phyloP scores from a whole-genome alignment of 2,329 filamentous ascomycete species.

The Colletotrichum cordylinicola region DNA sequence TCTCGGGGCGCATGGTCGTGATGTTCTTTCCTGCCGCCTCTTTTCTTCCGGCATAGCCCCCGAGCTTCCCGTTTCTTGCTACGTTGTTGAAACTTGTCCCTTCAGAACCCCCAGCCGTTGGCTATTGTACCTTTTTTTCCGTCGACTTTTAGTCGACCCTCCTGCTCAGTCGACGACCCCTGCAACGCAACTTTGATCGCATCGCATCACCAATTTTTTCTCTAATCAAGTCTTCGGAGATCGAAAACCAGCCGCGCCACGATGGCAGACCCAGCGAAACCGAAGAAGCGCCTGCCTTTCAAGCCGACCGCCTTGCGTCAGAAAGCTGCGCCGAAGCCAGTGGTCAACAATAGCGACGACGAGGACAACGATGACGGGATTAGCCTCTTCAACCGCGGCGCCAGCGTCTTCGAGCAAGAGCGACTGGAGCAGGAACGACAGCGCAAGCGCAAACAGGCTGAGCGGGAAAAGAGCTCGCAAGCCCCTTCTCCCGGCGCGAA shows the following conservation, averaged over 20 bases:
- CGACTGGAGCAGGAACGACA: conserved; percentile 38
- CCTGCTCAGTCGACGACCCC: neutral
- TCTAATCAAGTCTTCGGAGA: neutral
- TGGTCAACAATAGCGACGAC: conserved; percentile 19
- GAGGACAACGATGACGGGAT: conserved; percentile 44
- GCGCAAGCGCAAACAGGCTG: conserved; percentile 19
- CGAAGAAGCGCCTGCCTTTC: conserved; percentile 51
- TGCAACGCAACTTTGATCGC: neutral
- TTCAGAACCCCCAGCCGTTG: neutral
- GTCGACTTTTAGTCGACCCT: neutral
- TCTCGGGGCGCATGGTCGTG: neutral
- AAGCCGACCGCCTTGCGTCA: conserved; percentile 52
- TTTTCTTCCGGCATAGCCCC: neutral
- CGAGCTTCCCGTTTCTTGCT: neutral
- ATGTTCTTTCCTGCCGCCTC: conserved; percentile 4
- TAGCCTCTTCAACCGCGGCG: conserved; percentile 55
- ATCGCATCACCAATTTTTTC: neutral
- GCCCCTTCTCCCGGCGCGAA: neutral
- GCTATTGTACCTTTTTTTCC: neutral
- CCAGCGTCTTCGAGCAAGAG: conserved; percentile 52
- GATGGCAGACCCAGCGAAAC: conserved; percentile 21
- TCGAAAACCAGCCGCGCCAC: neutral
- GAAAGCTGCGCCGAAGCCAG: conserved; percentile 31
- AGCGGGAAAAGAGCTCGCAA: conserved; percentile 15
- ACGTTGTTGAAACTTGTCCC: neutral